Conservation (phyloP, 257 asterid genomes). For the Solanum sitiens region DNA sequence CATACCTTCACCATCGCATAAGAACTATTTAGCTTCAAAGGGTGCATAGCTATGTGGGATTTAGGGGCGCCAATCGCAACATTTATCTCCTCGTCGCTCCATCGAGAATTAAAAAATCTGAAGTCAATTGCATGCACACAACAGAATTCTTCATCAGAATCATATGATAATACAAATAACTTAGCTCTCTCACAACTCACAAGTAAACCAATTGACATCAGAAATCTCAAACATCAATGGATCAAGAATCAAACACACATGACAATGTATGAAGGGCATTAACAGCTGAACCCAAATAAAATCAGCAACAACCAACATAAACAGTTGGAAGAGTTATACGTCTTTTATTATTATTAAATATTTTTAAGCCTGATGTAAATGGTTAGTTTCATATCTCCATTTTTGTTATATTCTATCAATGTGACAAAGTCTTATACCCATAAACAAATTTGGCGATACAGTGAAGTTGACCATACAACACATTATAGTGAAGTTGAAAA, state of each 20-base stretch:
- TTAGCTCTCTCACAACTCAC: not conserved
- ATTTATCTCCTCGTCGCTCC: constrained; percentile 29
- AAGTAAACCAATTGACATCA: not conserved
- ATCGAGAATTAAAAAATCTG: constrained; percentile 20
- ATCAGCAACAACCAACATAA: not conserved
- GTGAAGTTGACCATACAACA: not conserved
- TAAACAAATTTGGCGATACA: not conserved
- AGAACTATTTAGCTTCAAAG: constrained; percentile 25
- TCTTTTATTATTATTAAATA: not conserved
- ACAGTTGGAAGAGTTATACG: not conserved
- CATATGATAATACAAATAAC: not conserved
- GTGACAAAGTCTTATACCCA: not conserved
- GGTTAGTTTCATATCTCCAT: not conserved
- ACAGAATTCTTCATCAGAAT: not conserved
- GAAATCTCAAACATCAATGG: not conserved
- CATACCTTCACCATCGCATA: constrained; percentile 24
- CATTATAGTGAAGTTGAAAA: not conserved
- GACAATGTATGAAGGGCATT: not conserved
- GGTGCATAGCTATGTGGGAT: constrained; percentile 12
- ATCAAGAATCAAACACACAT: not conserved
- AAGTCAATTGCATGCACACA: not conserved
- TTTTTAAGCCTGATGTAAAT: not conserved
- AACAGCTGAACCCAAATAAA: not conserved
- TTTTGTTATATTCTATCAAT: not conserved
- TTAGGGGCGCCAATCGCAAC: constrained; percentile 13